Evolutionary conservation across 129 eudicot genomes (phyloP), one percentile per base, ranked within the genome.

Genomic region (Flaveria bidentis): DNA sequence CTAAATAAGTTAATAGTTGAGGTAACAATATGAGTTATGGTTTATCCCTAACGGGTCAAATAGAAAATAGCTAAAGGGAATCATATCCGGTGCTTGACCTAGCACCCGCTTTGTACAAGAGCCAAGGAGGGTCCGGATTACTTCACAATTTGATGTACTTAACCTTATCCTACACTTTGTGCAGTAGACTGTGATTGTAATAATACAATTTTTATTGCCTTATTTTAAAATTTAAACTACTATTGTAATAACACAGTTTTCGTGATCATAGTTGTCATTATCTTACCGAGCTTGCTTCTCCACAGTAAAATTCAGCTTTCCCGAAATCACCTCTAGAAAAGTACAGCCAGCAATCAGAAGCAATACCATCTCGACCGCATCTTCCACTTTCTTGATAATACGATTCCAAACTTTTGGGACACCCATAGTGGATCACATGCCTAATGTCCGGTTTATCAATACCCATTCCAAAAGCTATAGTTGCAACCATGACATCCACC

Each of bases 371-470:
- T 78, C 98, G 80, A 68, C 98, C 96, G 84, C 98, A 93, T 67
- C 98, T 89, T 18, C 98, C 98, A 86, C 98, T 93, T 87, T 93
- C 98, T 86, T 93, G 98, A 83, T 93, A 93, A 80, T 93, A 93
- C n/a, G 96, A 87, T 22, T 93, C 98, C 85, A 93, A 77, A 80
- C 98, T 93, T 82, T 93, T 93, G 47, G 98, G 96, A 80, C 98
- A 93, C 62, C 98, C 98, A 42, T 93, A 90, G 77, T 93, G 98
- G 68, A 90, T 85, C 68, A 93, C 98, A 56, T 93, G 84, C 71
- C 98, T 83, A 67, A 93, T 82, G 65, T 93, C 81, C 9, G 98
- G 96, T 74, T 93, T 93, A 86, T 93, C 98, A 73, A 93, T 93
- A 72, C 98, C 98, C 98, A 93, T 93, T 76, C 98, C 98, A 88